Evolutionary conservation across 139 green algal genomes (phyloP).

Genomic region (Edaphochlamys debaryana): DNA sequence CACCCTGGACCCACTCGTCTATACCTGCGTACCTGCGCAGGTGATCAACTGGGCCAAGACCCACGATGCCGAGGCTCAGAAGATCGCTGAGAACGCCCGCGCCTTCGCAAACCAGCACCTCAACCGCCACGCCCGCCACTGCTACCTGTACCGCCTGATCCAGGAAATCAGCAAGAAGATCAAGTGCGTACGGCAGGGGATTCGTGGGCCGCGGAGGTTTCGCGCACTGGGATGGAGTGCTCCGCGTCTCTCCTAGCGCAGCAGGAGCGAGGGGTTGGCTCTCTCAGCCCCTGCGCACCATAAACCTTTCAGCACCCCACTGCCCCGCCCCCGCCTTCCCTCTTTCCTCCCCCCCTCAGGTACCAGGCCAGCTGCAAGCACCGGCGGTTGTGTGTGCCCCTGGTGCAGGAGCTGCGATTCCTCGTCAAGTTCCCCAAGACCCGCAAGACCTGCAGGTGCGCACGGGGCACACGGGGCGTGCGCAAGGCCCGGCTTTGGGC

Average conservation of each 20-base stretch:
- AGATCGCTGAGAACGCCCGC: neutral
- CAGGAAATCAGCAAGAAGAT: neutral
- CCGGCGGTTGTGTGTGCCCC: neutral
- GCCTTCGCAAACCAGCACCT: neutral
- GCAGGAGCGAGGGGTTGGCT: too few relatives aligned
- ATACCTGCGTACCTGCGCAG: neutral
- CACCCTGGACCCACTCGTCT: too few relatives aligned
- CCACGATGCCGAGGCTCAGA: neutral
- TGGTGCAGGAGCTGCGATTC: neutral
- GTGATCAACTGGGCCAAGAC: neutral
- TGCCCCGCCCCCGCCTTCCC: too few relatives aligned
- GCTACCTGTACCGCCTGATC: neutral
- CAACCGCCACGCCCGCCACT: neutral
- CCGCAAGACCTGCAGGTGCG: neutral
- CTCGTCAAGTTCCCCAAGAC: neutral
- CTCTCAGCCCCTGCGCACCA: too few relatives aligned
- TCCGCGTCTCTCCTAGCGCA: too few relatives aligned
- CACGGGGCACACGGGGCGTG: too few relatives aligned
- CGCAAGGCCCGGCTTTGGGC: too few relatives aligned
- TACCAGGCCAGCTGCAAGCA: neutral
- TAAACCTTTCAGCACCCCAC: too few relatives aligned
- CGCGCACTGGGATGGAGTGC: too few relatives aligned
- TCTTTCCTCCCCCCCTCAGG: neutral
- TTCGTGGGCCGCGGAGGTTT: too few relatives aligned
- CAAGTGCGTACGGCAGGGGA: neutral